phyloP scores from a whole-genome alignment of 2,329 filamentous ascomycete species.

The Emmonsiellopsis sp. region DNA sequence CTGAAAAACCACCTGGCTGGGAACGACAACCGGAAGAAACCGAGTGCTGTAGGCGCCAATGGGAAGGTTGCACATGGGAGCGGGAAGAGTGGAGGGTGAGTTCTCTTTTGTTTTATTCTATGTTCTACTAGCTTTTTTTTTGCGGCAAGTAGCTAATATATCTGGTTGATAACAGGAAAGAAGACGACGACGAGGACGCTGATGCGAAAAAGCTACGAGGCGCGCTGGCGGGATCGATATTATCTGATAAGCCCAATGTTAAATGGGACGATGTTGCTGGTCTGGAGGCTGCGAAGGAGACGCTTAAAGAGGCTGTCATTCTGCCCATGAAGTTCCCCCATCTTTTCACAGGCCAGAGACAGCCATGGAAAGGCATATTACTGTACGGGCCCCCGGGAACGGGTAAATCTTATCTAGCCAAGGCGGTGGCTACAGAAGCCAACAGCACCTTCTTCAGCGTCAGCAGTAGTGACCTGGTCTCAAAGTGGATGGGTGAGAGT shows the following conservation, averaged over 20 bases:
- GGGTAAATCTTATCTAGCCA: conserved; percentile 94
- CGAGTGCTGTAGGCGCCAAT: conserved; percentile 42
- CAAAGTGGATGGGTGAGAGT: conserved; percentile 99
- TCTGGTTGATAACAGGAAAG: conserved; percentile 26
- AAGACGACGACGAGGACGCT: conserved; percentile 66
- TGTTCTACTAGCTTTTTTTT: conserved; percentile 1
- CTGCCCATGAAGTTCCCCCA: conserved; percentile 97
- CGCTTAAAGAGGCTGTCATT: conserved; percentile 94
- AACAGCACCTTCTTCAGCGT: conserved; percentile 99
- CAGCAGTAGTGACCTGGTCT: conserved; percentile 91
- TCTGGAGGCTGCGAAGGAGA: conserved; percentile 87
- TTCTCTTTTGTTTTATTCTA: conserved; percentile 5
- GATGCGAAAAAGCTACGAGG: conserved; percentile 92
- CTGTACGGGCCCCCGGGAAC: conserved; percentile 94
- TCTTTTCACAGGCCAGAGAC: conserved; percentile 87
- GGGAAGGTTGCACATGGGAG: conserved; percentile 41
- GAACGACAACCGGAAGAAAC: conserved; percentile 42
- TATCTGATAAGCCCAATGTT: conserved; percentile 92
- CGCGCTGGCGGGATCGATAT: conserved; percentile 80
- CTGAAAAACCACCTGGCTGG: conserved; percentile 82
- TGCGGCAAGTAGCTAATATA: conserved; percentile 3
- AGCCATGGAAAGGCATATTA: conserved; percentile 97
- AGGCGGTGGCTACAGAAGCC: conserved; percentile 94
- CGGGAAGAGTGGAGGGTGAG: conserved; percentile 46
- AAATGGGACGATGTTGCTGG: conserved; percentile 98